These are phyloP conservation scores for Pseudogymnoascus sp. DNA, from an alignment of 2,329 filamentous ascomycete species.

Conservation along the genomic window DNA sequence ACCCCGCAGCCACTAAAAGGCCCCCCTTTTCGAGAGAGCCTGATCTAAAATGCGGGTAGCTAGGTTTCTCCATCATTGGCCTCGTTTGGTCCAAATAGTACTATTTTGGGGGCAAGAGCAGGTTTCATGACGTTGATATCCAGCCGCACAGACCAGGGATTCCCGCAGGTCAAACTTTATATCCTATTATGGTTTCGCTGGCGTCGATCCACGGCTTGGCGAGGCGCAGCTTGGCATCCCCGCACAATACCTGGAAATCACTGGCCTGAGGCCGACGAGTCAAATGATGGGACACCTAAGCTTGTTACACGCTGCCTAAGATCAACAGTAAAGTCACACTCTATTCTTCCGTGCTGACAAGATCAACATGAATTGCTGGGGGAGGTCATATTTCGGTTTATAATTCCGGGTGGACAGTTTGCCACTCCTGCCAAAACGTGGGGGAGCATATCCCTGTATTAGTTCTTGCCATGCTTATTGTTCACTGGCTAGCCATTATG, in stretches of 20 bases:
- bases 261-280: not conserved
- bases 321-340: not conserved
- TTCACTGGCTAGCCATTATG: not conserved
- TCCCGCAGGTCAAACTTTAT: not conserved
- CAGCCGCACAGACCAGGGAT: not conserved
- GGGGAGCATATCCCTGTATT: not conserved
- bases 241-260: not conserved
- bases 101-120: not conserved
- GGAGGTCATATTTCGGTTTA: not conserved
- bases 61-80: not conserved
- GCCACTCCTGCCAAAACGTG: not conserved
- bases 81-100: not conserved
- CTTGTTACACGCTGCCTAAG: not conserved
- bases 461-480: not conserved
- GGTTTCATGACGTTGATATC: not conserved
- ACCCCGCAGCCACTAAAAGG: not conserved
- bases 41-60: not conserved
- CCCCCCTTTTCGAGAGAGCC: not conserved
- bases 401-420: not conserved
- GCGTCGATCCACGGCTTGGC: not conserved
- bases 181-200: not conserved
- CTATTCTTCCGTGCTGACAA: not conserved
- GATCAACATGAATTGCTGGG: not conserved
- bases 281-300: not conserved
- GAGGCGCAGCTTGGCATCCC: constrained; percentile 4